Conservation (phyloP, 495 filamentous ascomycete species). For the Talaromyces wortmannii region DNA sequence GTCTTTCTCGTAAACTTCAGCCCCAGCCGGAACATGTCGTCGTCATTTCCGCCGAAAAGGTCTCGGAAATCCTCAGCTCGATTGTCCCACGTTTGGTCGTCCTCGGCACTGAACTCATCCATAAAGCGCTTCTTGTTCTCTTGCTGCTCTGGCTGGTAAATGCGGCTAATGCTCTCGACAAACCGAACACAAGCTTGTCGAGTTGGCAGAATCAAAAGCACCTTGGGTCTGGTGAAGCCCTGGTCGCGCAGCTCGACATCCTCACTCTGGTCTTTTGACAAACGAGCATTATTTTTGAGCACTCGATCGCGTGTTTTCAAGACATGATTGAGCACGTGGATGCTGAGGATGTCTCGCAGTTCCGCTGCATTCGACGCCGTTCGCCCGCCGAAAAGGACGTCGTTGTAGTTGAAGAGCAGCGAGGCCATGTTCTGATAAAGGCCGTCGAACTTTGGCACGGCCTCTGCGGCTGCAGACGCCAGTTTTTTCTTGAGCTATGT, state of each 20-base stretch:
- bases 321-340: constrained; percentile 86
- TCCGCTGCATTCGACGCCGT: constrained; percentile 54
- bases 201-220: constrained; percentile 84
- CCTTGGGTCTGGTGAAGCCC: constrained; percentile 91
- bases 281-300: constrained; percentile 80
- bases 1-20: constrained; percentile 94
- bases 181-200: constrained; percentile 73
- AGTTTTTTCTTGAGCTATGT: constrained; percentile 41
- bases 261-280: constrained; percentile 52
- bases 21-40: constrained; percentile 91
- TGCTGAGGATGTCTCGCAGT: constrained; percentile 63
- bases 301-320: constrained; percentile 90
- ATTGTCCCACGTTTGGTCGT: constrained; percentile 56
- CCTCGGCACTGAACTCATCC: constrained; percentile 63
- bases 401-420: constrained; percentile 65
- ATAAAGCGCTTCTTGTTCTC: constrained; percentile 92
- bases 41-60: constrained; percentile 88
- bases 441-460: constrained; percentile 25
- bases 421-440: constrained; percentile 27
- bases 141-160: constrained; percentile 80
- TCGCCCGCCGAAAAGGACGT: constrained; percentile 71
- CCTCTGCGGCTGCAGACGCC: constrained; percentile 21
- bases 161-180: constrained; percentile 62
- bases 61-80: constrained; percentile 86
- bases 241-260: constrained; percentile 83